Evolutionary conservation across 2,329 filamentous ascomycete genomes (phyloP).

Genomic region (Exophiala sp.): DNA sequence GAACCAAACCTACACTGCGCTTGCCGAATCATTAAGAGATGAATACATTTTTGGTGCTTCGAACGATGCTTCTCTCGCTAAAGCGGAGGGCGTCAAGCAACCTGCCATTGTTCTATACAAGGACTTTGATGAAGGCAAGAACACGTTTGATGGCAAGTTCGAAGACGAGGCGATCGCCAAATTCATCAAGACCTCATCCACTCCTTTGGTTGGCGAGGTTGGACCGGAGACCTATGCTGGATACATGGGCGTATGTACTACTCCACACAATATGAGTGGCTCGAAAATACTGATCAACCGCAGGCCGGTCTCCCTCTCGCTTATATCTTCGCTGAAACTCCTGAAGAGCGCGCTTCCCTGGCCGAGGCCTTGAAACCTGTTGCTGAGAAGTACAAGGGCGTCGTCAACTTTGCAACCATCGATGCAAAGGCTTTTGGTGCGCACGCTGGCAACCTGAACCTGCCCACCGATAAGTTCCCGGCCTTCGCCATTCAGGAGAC

Average conservation of each 20-base stretch:
- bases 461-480: slow-evolving; percentile 90
- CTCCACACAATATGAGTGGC: neutral
- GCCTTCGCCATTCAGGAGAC: slow-evolving; percentile 97
- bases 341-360: slow-evolving; percentile 79
- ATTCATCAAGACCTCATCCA: slow-evolving; percentile 79
- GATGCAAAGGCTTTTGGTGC: slow-evolving; percentile 91
- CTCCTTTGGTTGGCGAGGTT: slow-evolving; percentile 88
- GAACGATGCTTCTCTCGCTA: slow-evolving; percentile 74
- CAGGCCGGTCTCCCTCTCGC: slow-evolving; percentile 81
- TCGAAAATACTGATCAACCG: slow-evolving; percentile 5
- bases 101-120: slow-evolving; percentile 94
- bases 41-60: slow-evolving; percentile 87
- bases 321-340: slow-evolving; percentile 93
- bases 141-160: slow-evolving; percentile 73
- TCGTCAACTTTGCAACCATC: slow-evolving; percentile 96
- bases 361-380: slow-evolving; percentile 73
- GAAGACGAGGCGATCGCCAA: slow-evolving; percentile 70
- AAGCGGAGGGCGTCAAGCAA: slow-evolving; percentile 81
- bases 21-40: slow-evolving; percentile 74
- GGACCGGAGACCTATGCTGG: slow-evolving; percentile 92
- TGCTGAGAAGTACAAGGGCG: slow-evolving; percentile 86
- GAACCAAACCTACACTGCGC: slow-evolving; percentile 72
- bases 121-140: slow-evolving; percentile 94
- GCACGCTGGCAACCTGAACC: slow-evolving; percentile 94
- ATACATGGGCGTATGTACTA: slow-evolving; percentile 69